phyloP scores from a whole-genome alignment of 2,329 filamentous ascomycete genomes.

The Exophiala calicioides region DNA sequence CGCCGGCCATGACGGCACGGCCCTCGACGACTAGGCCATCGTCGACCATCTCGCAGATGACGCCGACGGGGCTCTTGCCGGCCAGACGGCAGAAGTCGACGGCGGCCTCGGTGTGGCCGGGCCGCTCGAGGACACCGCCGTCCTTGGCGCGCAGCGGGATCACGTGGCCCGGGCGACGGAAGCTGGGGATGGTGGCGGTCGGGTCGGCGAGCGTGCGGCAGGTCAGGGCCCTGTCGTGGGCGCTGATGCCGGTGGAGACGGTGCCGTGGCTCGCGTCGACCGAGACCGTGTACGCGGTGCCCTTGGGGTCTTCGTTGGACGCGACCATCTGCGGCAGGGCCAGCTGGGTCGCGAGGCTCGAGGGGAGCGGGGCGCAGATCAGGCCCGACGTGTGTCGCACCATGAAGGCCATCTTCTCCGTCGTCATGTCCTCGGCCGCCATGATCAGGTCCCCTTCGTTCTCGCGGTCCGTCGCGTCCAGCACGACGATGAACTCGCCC shows the following conservation, averaged over 20 bases:
- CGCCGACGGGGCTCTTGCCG: conserved; percentile 72
- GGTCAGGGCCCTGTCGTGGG: conserved; percentile 80
- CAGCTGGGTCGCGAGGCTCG: conserved; percentile 68
- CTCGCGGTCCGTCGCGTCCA: conserved; percentile 88
- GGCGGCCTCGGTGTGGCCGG: conserved; percentile 90
- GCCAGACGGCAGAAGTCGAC: conserved; percentile 86
- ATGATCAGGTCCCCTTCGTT: conserved; percentile 99
- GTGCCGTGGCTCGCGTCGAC: conserved; percentile 74
- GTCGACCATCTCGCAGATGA: conserved; percentile 89
- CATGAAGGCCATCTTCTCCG: conserved; percentile 94
- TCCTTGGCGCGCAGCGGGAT: conserved; percentile 77
- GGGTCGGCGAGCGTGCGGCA: conserved; percentile 76
- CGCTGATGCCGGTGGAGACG: conserved; percentile 86
- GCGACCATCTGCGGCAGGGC: conserved; percentile 86
- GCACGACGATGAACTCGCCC: conserved; percentile 92
- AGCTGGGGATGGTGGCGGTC: conserved; percentile 56
- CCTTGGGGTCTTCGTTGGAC: conserved; percentile 73
- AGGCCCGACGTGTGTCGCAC: conserved; percentile 85
- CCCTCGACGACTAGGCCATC: conserved; percentile 69
- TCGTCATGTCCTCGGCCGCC: conserved; percentile 78
- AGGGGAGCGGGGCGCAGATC: conserved; percentile 82
- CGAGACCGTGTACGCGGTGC: conserved; percentile 90
- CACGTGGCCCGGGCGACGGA: conserved; percentile 86
- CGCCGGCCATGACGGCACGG: conserved; percentile 59
- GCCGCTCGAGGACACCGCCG: conserved; percentile 77